A percentile compares a stretch with the other conserved stretches of the same genome.
Conservation (phyloP, 169 alveolate genomes). For the Plasmodium falciparum region DNA sequence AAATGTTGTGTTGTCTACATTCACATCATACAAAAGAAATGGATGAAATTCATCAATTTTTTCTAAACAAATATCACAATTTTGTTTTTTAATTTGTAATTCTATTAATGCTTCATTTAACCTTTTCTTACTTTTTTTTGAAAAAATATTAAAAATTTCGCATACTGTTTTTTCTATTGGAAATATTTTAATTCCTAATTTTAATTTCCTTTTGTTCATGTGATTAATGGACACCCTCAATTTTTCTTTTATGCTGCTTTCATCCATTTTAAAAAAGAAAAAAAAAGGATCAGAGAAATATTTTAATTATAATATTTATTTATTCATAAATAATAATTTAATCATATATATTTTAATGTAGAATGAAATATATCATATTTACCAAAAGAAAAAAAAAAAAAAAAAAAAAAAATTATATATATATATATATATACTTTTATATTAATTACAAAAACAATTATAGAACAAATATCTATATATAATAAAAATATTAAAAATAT, state of each 20-base stretch:
- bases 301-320: too few relatives aligned
- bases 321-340: background rate
- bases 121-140: conserved; percentile 33
- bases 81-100: conserved; percentile 33
- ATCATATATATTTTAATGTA: background rate
- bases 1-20: conserved; percentile 42
- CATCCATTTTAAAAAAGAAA: conserved; percentile 44
- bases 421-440: background rate
- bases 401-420: background rate
- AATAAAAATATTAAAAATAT: too few relatives aligned
- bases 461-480: background rate
- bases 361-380: background rate
- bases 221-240: conserved; percentile 39
- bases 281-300: background rate
- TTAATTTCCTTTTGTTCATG: conserved; percentile 53
- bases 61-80: conserved; percentile 47
- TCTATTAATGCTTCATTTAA: conserved; percentile 21
- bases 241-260: conserved; percentile 43
- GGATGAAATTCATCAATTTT: conserved; percentile 34
- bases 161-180: conserved; percentile 54
- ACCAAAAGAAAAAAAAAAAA: background rate
- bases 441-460: background rate
- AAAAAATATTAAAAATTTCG: conserved; percentile 48
- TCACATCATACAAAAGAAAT: conserved; percentile 38
- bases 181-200: conserved; percentile 33